Evolutionary conservation across 2,329 filamentous ascomycete species (phyloP), one percentile per base, ranked within the genome.

Genomic region (Zalaria sp.): DNA sequence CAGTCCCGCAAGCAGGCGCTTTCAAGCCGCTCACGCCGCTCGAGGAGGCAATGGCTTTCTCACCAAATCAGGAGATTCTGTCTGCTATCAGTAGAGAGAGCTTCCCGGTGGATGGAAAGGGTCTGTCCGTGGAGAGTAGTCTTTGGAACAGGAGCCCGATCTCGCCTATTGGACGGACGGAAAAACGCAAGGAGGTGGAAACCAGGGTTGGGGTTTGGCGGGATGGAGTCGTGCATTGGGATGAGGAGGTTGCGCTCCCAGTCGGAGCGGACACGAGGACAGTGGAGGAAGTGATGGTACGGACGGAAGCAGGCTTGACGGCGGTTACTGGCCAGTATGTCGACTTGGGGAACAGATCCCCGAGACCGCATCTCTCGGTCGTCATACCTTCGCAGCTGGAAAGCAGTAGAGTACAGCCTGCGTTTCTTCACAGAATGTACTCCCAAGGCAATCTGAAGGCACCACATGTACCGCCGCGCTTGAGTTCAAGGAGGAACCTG

Each of bases 211-310:
- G 65, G 4, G 53, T 63, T 3, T 69, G 66, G 58, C 62, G 60
- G 39, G 54, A 68, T 48, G 66, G 65, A 4, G 57, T 58, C 31
- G 58, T 63, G 27, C 55, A 64, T 39, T 68, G 65, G 64, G 60
- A 60, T 26, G 47, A 51, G 10, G 40, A 45, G 6, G 34, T 39
- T 29, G 39, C 44, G n/a, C 8, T 37, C 4, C 36, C 43, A 11
- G n/a, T 27, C 28, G 18, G 18, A 18, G 18, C 18, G 18, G 18
- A 18, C 18, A 18, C 18, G 18, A 18, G 18, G 18, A 18, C 18
- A 18, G 18, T 18, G 18, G 18, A 18, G 18, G 18, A 18, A 18
- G 18, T 18, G 18, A 18, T 18, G 18, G 18, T 18, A 18, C 18
- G 18, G 18, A 18, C 18, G 18, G 18, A 18, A 18, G 2, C 18